phyloP scores from a whole-genome alignment of 2,329 filamentous ascomycete species.

The Pseudocercospora musae region DNA sequence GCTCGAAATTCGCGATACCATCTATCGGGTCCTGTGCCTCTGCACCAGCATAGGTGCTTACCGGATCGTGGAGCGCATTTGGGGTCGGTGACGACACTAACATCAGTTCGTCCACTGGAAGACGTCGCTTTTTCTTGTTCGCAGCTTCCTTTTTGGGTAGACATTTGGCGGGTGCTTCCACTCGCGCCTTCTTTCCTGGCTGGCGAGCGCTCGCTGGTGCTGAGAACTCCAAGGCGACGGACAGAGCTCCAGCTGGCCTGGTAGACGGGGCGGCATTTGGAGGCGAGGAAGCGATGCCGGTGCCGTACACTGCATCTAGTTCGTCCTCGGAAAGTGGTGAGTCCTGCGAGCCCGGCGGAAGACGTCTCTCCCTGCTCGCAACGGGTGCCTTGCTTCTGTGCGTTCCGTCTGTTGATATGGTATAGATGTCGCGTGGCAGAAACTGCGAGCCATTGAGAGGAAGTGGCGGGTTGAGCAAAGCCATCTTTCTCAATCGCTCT shows the following conservation, averaged over 20 bases:
- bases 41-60: conserved; percentile 5
- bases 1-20: conserved; percentile 5
- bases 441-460: not conserved
- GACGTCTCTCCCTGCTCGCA: not conserved
- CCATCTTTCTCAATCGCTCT: not conserved
- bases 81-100: conserved; percentile 12
- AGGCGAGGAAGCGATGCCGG: conserved; percentile 12
- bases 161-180: no score
- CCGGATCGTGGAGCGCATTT: not conserved
- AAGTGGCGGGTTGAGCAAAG: conserved; percentile 4
- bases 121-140: not conserved
- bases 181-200: not conserved
- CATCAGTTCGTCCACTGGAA: conserved; percentile 24
- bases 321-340: conserved; percentile 32
- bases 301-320: conserved; percentile 19
- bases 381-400: not conserved
- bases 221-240: not conserved
- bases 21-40: conserved; percentile 21
- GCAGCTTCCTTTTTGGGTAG: not conserved
- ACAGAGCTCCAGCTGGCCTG: not conserved
- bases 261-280: not conserved
- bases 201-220: not conserved
- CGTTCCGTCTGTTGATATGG: not conserved
- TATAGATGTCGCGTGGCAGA: not conserved
- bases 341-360: conserved; percentile 25